phyloP scores from a whole-genome alignment of 768 basidiomycete species.

The Xerocomus brunneocitrinus region DNA sequence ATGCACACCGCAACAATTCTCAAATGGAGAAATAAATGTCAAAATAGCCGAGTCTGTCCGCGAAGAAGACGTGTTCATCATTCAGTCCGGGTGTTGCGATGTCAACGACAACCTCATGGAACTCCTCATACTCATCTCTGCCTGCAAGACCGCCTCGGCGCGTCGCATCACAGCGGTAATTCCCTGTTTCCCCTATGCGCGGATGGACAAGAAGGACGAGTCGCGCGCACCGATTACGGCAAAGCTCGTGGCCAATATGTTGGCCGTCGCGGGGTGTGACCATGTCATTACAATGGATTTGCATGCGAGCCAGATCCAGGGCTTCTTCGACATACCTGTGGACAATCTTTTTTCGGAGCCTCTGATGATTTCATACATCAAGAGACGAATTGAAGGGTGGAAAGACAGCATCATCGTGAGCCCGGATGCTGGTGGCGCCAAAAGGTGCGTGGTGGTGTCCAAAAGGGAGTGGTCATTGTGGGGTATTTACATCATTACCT shows the following conservation, averaged over 20 bases:
- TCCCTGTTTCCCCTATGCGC: slow-evolving; percentile 94
- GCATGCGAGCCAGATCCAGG: slow-evolving; percentile 96
- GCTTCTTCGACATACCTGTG: slow-evolving; percentile 98
- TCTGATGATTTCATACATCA: slow-evolving; percentile 91
- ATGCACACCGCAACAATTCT: slow-evolving; percentile 84
- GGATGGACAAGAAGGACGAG: slow-evolving; percentile 99
- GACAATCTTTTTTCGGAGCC: slow-evolving; percentile 98
- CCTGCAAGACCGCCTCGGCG: slow-evolving; percentile 95
- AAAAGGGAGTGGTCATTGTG: neutral
- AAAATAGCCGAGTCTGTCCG: slow-evolving; percentile 94
- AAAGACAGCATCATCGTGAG: slow-evolving; percentile 86
- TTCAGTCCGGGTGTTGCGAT: slow-evolving; percentile 85
- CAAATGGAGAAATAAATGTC: slow-evolving; percentile 93
- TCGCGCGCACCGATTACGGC: slow-evolving; percentile 95
- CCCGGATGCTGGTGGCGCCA: slow-evolving; percentile 98
- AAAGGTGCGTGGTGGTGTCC: slow-evolving; percentile 60
- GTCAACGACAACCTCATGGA: slow-evolving; percentile 99
- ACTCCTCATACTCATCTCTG: slow-evolving; percentile 96
- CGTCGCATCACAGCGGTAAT: slow-evolving; percentile 95
- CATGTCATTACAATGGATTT: slow-evolving; percentile 99
- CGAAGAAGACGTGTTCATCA: slow-evolving; percentile 98
- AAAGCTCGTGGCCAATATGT: slow-evolving; percentile 97
- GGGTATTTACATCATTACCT: slow-evolving; percentile 8
- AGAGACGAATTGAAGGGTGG: slow-evolving; percentile 82
- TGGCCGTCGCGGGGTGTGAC: slow-evolving; percentile 94